Conservation (phyloP, 2,329 filamentous ascomycete genomes). For the Rutstroemia sp. region DNA sequence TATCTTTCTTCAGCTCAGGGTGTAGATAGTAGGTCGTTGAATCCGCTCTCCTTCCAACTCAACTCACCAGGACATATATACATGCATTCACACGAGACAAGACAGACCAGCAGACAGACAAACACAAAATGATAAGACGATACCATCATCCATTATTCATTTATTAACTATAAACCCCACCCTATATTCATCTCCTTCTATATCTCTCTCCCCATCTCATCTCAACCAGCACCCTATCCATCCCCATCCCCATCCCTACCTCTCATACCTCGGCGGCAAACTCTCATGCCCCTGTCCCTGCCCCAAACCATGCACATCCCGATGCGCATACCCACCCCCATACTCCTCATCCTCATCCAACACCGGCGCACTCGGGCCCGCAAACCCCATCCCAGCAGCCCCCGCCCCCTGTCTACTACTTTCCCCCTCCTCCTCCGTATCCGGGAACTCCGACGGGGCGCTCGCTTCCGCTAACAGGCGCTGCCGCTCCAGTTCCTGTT, state of each 20-base stretch:
- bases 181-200: not conserved
- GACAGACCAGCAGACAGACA: no score
- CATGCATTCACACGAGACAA: no score
- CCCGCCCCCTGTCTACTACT: conserved; percentile 11
- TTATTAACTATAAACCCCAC: not conserved
- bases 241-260: not conserved
- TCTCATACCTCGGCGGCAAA: conserved; percentile 28
- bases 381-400: conserved; percentile 5
- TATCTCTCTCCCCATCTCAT: not conserved
- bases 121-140: no score
- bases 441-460: conserved; percentile 44
- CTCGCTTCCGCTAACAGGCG: conserved; percentile 46
- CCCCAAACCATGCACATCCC: conserved; percentile 6
- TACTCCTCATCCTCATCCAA: conserved; percentile 50
- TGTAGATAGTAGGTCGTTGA: no score
- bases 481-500: conserved; percentile 57
- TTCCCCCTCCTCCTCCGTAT: conserved; percentile 35
- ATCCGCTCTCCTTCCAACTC: no score
- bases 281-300: conserved; percentile 14
- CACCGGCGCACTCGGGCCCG: conserved; percentile 49
- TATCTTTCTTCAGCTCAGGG: no score
- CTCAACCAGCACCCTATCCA: not conserved
- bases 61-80: no score
- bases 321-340: conserved; percentile 20
- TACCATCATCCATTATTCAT: not conserved